phyloP scores from a whole-genome alignment of 129 eudicot genomes.

The Daucus carota region DH1_v3.0 NC_030383.2:58089501-58090000 shows the following conservation, averaged over 20 bases:
- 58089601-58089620: not conserved
- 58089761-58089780: not conserved
- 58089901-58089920: not conserved
- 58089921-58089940: not conserved
- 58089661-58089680: not conserved
- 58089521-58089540: not conserved
- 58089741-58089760: not conserved
- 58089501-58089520: not conserved
- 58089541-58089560: not conserved
- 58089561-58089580: not conserved
- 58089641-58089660: not conserved
- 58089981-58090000: not conserved
- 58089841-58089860: too few relatives aligned
- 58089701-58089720: not conserved
- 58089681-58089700: not conserved
- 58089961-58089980: not conserved
- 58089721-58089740: not conserved
- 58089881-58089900: not conserved
- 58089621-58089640: not conserved
- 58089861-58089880: not conserved
- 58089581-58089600: not conserved
- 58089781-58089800: too few relatives aligned
- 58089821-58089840: too few relatives aligned
- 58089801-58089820: not conserved
- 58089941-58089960: not conserved